Conservation (phyloP, 2,329 filamentous ascomycete genomes). For the Fusarium nanum region DNA sequence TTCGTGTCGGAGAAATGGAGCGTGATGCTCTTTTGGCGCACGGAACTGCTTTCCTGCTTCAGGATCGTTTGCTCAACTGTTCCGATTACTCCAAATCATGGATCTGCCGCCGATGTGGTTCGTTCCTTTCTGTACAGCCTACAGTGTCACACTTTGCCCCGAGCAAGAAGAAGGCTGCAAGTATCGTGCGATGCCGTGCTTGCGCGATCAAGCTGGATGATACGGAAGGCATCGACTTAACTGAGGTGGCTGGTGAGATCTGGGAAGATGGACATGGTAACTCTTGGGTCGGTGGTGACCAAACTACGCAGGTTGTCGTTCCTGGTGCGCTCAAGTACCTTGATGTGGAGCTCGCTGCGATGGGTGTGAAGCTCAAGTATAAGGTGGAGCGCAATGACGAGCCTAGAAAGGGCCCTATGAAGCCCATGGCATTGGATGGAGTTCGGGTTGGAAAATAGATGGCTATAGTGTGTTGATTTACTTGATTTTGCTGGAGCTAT, state of each 20-base stretch:
- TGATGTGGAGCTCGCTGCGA: conserved; percentile 94
- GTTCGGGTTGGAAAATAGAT: conserved; percentile 48
- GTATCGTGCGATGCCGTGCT: conserved; percentile 80
- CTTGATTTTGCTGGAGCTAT: conserved; percentile 36
- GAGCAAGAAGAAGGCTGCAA: conserved; percentile 73
- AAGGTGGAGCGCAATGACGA: conserved; percentile 73
- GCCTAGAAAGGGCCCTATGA: conserved; percentile 64
- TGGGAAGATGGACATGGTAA: conserved; percentile 93
- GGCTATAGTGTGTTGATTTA: conserved; percentile 28
- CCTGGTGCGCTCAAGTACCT: conserved; percentile 93
- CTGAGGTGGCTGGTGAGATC: conserved; percentile 64
- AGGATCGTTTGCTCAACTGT: conserved; percentile 97
- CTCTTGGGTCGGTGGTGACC: conserved; percentile 87
- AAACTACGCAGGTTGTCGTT: conserved; percentile 91
- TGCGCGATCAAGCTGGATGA: conserved; percentile 73
- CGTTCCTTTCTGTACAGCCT: conserved; percentile 88
- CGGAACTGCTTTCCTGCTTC: conserved; percentile 92
- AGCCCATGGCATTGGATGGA: conserved; percentile 52
- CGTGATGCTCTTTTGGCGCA: conserved; percentile 94
- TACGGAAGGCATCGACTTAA: no score
- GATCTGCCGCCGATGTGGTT: conserved; percentile 90
- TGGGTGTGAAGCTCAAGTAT: conserved; percentile 97
- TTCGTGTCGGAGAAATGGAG: conserved; percentile 99
- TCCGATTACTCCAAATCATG: conserved; percentile 91
- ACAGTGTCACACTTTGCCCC: conserved; percentile 73